A percentile compares a stretch with the other conserved stretches of the same genome.
These are phyloP conservation scores for Lactifluus pinguis DNA, from an alignment of 768 basidiomycete genomes.

Conservation along the genomic window DNA sequence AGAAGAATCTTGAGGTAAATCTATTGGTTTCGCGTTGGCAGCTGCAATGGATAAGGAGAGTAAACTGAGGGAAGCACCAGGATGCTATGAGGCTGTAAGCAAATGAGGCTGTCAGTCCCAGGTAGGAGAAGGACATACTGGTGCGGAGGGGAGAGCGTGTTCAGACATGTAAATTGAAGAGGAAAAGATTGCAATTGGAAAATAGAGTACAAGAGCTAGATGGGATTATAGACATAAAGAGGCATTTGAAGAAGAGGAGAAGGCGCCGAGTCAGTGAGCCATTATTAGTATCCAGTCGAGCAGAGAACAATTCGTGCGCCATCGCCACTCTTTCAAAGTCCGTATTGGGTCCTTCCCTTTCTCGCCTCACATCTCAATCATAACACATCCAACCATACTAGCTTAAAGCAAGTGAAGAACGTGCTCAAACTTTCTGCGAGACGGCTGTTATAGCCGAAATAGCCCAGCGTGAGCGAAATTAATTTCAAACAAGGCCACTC, in stretches of 20 bases:
- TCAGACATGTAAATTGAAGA: conserved; percentile 10
- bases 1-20: conserved; percentile 23
- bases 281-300: neutral
- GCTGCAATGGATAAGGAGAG: conserved; percentile 64
- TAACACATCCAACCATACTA: too few species aligned
- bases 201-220: conserved; percentile 12
- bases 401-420: too few species aligned
- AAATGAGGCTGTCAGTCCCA: neutral
- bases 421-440: too few species aligned
- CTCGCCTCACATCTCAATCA: neutral
- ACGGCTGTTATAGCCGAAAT: too few species aligned
- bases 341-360: conserved; percentile 8
- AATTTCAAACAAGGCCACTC: too few species aligned
- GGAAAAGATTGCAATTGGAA: neutral
- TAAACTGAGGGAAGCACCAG: conserved; percentile 34
- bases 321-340: conserved; percentile 15
- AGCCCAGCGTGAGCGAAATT: too few species aligned
- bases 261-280: conserved; percentile 11
- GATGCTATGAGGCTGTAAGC: neutral
- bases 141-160: neutral
- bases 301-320: neutral
- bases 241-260: conserved; percentile 11
- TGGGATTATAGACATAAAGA: conserved; percentile 16
- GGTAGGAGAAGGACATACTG: conserved; percentile 3
- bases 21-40: conserved; percentile 40